Percentiles rank a stretch among this genome's conserved stretches.
Evolutionary conservation across 192 early-diverging fungal genomes (phyloP).

Genomic region (Ambispora gerdemannii): DNA sequence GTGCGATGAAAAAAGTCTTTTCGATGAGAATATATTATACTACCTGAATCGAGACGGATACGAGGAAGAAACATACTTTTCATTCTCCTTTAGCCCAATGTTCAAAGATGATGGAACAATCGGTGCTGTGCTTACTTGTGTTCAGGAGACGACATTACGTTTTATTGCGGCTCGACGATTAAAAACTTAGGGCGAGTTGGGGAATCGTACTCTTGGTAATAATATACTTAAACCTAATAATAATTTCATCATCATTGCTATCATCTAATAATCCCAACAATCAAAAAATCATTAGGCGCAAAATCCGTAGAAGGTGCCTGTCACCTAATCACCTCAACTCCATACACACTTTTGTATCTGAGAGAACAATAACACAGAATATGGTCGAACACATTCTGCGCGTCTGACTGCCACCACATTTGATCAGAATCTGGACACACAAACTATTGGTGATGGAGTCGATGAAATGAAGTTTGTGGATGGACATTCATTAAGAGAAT

Average conservation of each 20-base stretch:
- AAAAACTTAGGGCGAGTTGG: conserved; percentile 36
- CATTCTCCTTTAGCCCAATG: conserved; percentile 40
- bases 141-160: conserved; percentile 38
- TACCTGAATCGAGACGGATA: conserved; percentile 35
- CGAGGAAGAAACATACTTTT: conserved; percentile 43
- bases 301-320: conserved; percentile 20
- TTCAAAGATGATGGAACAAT: conserved; percentile 34
- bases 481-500: not conserved
- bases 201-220: conserved; percentile 31
- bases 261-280: not conserved
- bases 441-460: conserved; percentile 3
- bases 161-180: conserved; percentile 37
- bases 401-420: conserved; percentile 15
- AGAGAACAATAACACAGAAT: not conserved
- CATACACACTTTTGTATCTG: not conserved
- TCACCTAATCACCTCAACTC: not conserved
- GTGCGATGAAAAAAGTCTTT: no score
- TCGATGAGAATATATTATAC: conserved; percentile 1
- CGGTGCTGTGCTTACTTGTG: conserved; percentile 35
- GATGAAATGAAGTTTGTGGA: conserved; percentile 6
- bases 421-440: conserved; percentile 1
- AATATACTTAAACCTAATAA: not conserved
- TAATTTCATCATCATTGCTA: not conserved
- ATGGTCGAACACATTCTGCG: not conserved
- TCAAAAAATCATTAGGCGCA: conserved; percentile 7